Conservation (phyloP, 176 grass and related monocot genomes). For the Cocos nucifera region DNA sequence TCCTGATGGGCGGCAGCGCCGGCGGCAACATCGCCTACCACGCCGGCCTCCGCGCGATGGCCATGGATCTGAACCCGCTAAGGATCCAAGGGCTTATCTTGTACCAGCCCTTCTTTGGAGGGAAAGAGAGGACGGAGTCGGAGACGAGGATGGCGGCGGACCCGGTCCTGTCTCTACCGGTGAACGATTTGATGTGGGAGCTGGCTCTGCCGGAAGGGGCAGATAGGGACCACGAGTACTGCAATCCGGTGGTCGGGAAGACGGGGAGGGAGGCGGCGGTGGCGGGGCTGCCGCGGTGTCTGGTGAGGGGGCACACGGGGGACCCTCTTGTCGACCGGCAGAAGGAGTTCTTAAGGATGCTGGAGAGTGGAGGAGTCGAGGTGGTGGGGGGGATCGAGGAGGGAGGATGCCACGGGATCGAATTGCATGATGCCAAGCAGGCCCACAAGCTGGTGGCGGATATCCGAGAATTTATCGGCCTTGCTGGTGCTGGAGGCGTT, state of each 20-base stretch:
- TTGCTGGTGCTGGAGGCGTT: not conserved
- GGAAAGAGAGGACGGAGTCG: constrained; percentile 45
- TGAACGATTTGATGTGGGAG: constrained; percentile 82
- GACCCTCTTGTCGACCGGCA: constrained; percentile 74
- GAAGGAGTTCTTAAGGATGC: constrained; percentile 40
- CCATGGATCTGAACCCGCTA: constrained; percentile 33
- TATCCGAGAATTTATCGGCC: constrained; percentile 39
- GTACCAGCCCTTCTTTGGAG: constrained; percentile 65
- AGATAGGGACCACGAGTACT: constrained; percentile 77
- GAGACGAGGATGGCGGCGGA: constrained; percentile 46
- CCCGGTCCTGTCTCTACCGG: constrained; percentile 54
- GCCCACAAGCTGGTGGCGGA: constrained; percentile 45
- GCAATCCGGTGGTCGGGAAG: too few relatives aligned
- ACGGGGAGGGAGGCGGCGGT: too few relatives aligned
- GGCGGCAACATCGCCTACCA: constrained; percentile 71
- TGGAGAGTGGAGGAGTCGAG: constrained; percentile 34
- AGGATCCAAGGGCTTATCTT: constrained; percentile 40
- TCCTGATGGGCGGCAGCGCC: constrained; percentile 71
- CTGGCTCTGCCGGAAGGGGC: constrained; percentile 52
- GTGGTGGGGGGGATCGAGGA: constrained; percentile 41
- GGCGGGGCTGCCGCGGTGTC: constrained; percentile 51
- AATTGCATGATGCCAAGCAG: constrained; percentile 47
- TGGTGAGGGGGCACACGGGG: constrained; percentile 45
- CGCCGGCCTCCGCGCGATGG: constrained; percentile 40
- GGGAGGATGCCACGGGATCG: constrained; percentile 62